Base-by-base conservation (phyloP, 2,329 filamentous ascomycete species). In the Myriosclerotinia duriaeana region DNA sequence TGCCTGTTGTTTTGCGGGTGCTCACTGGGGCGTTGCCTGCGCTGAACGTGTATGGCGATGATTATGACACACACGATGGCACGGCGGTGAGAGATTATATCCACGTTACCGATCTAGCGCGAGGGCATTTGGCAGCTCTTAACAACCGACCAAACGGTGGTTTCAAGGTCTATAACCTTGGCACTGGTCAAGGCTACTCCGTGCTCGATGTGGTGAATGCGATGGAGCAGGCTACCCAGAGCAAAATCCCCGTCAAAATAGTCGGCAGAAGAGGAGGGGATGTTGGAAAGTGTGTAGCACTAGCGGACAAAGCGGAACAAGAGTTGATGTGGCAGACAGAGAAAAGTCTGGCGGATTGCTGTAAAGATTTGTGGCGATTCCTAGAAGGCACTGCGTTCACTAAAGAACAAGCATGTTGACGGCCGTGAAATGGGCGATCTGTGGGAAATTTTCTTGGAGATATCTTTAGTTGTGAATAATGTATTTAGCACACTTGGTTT, bases 1-100 rank as follows among this genome's bases (percentile, higher is more conserved):
- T 89, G 69, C 87, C 87, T 0, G 84, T 89, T 8, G 83, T 89
- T 52, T 81, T 85, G 59, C 84, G 85, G 64, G 86, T 88, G 9
- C 79, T 89, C 72, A 85, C 82, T 0, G 85, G 87, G 1, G 77
- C 80, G 46, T 80, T 81, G 58, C 72, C 79, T 5, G 79, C 82
- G 54, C 78, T 89, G n/a, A 80, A 84, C 60, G 83, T 89, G 64
- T 89, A 87, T 69, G 87, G 87, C 9, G 81, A 80, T 3, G 86
- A 90, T 75, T 90, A 87, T 82, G 81, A 87, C 66, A 89, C 87
- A 0, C 78, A 80, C 5, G 87, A 90, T 71, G 87, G 87, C 20
- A 89, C 87, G 0, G 86, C 86, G 1, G 81, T 89, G 52, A 84
- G 87, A 53, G 87, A 90, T 75, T 90, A 88, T 73, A 88, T 89